Conservation (phyloP, 1,284 basidiomycete species). For the Marasmius sp. region DNA sequence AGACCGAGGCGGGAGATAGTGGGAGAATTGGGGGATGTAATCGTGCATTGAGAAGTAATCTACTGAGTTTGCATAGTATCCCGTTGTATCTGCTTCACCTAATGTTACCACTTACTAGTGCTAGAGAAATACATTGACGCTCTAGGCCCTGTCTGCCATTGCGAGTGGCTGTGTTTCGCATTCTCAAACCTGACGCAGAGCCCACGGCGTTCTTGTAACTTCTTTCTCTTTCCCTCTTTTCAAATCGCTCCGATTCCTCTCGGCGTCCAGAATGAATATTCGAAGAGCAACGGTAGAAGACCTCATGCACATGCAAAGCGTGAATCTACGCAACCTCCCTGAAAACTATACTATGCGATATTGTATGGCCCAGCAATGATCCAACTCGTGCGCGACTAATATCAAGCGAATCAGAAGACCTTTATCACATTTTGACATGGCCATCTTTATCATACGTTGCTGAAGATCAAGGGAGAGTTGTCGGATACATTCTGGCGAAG, state of each 20-base stretch:
- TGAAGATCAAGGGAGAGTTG: constrained; percentile 90
- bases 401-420: constrained; percentile 50
- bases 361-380: constrained; percentile 45
- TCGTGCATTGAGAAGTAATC: constrained; percentile 2
- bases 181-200: too few relatives aligned
- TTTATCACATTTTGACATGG: constrained; percentile 97
- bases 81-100: too few relatives aligned
- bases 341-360: constrained; percentile 96
- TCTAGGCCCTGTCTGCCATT: too few relatives aligned
- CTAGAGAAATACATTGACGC: too few relatives aligned
- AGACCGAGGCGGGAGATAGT: constrained; percentile 7
- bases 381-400: background rate
- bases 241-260: background rate
- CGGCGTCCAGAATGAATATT: constrained; percentile 50
- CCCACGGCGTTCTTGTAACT: background rate
- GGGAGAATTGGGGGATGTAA: constrained; percentile 8
- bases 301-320: constrained; percentile 84
- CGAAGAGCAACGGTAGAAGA: constrained; percentile 57
- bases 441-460: constrained; percentile 96
- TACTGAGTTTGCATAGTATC: too few relatives aligned
- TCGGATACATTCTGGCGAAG: constrained; percentile 97
- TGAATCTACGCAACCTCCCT: constrained; percentile 90
- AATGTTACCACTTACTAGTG: too few relatives aligned
- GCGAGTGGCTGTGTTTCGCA: too few relatives aligned
- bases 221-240: background rate